phyloP scores from a whole-genome alignment of 129 eudicot species.

The Chrysanthemum makinoi region DNA sequence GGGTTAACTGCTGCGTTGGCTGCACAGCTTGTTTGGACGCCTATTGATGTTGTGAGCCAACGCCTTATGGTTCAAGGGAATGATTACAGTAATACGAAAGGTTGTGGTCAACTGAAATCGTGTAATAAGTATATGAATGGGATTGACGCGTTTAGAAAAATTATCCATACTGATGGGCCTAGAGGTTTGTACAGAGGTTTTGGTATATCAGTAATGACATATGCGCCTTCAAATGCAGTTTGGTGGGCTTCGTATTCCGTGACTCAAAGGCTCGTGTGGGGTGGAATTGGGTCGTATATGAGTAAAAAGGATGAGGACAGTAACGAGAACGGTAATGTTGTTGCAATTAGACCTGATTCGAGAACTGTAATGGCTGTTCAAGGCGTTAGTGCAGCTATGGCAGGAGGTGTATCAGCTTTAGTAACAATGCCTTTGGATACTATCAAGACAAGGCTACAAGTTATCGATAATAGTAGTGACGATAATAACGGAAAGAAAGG shows the following conservation, averaged over 20 bases:
- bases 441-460: constrained; percentile 76
- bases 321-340: constrained; percentile 30
- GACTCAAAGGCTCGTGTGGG: constrained; percentile 81
- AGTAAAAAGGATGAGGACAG: constrained; percentile 38
- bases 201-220: constrained; percentile 86
- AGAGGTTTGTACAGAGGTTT: constrained; percentile 92
- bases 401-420: constrained; percentile 74
- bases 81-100: constrained; percentile 11
- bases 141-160: constrained; percentile 71
- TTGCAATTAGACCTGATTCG: constrained; percentile 41
- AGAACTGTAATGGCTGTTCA: constrained; percentile 75
- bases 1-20: constrained; percentile 86
- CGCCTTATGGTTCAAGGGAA: constrained; percentile 81
- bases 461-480: constrained; percentile 55
- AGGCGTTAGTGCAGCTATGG: constrained; percentile 83
- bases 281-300: constrained; percentile 53
- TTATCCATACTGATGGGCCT: constrained; percentile 60
- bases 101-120: constrained; percentile 10
- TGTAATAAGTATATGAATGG: constrained; percentile 55
- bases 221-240: constrained; percentile 85
- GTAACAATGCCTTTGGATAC: constrained; percentile 85
- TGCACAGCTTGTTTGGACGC: constrained; percentile 89
- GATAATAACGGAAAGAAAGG: constrained; percentile 47
- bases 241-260: constrained; percentile 98
- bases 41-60: constrained; percentile 86